phyloP scores from a whole-genome alignment of 345 rosid genomes.

The Syzygium jambos region DNA sequence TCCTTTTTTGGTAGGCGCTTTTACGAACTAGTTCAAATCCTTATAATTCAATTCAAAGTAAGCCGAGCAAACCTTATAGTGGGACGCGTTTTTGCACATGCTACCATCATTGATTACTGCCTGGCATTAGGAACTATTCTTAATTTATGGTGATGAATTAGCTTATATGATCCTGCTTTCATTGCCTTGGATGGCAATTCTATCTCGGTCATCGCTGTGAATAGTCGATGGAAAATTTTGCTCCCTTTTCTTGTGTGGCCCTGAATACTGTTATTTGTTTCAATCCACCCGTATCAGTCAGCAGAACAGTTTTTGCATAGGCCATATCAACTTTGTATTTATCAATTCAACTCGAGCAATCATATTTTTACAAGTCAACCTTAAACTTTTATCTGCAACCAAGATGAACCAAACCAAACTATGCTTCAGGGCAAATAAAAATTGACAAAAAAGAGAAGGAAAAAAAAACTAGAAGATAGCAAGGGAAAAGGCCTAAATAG shows the following conservation, averaged over 20 bases:
- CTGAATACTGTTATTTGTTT: background rate
- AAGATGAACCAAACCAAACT: background rate
- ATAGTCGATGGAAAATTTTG: background rate
- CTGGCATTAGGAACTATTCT: background rate
- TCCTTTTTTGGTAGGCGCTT: too few relatives aligned
- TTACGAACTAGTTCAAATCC: background rate
- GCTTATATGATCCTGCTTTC: background rate
- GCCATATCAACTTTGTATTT: background rate
- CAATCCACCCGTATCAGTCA: background rate
- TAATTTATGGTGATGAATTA: background rate
- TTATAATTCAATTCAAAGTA: background rate
- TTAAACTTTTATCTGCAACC: background rate
- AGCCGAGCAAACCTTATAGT: background rate
- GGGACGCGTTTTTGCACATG: background rate
- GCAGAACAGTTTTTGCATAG: background rate
- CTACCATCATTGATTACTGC: background rate
- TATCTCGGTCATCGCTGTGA: rapidly evolving
- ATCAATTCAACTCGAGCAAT: background rate
- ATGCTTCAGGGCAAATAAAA: background rate
- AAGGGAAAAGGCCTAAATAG: background rate
- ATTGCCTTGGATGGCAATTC: background rate
- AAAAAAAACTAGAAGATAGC: background rate
- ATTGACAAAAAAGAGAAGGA: background rate
- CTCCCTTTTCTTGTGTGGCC: background rate
- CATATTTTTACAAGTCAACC: background rate